Conservation (phyloP, 2,329 filamentous ascomycete species). For the Eurotiales sp. region DNA sequence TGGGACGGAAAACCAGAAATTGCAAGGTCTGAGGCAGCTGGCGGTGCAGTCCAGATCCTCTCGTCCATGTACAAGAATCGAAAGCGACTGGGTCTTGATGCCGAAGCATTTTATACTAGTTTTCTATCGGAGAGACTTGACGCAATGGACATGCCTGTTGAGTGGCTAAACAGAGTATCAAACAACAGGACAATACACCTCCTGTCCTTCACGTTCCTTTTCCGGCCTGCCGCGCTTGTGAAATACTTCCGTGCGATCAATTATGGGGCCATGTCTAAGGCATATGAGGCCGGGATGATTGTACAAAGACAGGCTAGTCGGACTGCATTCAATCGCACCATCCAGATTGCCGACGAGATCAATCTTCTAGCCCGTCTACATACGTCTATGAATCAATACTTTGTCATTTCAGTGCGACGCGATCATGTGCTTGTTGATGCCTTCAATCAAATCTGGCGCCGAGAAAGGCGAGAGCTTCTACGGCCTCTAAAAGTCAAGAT, state of each 20-base stretch:
- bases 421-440: constrained; percentile 67
- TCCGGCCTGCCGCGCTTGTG: constrained; percentile 67
- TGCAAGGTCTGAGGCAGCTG: constrained; percentile 65
- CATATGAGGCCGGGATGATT: constrained; percentile 64
- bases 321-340: constrained; percentile 38
- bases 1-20: constrained; percentile 77
- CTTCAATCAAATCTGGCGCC: constrained; percentile 84
- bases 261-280: constrained; percentile 77
- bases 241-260: constrained; percentile 87
- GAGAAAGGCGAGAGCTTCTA: constrained; percentile 75
- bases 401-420: constrained; percentile 67
- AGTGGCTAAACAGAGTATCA: constrained; percentile 62
- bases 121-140: constrained; percentile 75
- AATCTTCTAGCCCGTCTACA: constrained; percentile 62
- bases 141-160: constrained; percentile 66
- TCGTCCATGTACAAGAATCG: constrained; percentile 69
- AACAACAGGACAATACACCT: constrained; percentile 68
- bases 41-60: constrained; percentile 72
- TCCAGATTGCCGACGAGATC: constrained; percentile 53
- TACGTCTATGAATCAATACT: constrained; percentile 65
- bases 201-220: constrained; percentile 76
- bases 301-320: constrained; percentile 44
- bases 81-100: constrained; percentile 61
- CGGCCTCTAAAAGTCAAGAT: constrained; percentile 85
- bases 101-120: constrained; percentile 69